Conservation (phyloP, 164 flowering plant genomes). For the Protea cynaroides region DNA sequence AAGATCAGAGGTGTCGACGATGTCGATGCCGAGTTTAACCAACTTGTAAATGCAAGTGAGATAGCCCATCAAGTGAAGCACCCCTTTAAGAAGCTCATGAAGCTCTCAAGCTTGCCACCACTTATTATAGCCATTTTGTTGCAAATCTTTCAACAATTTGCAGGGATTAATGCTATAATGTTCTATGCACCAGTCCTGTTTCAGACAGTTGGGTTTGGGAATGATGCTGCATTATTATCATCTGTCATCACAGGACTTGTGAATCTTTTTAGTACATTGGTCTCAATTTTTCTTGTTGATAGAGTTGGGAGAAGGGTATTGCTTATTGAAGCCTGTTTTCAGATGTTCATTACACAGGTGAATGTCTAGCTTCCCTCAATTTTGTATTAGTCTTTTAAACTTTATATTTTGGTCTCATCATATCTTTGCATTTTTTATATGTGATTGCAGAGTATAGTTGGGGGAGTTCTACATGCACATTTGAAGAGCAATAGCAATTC, state of each 20-base stretch:
- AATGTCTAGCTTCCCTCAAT: no score
- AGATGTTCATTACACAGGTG: conserved; percentile 23
- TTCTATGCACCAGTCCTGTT: conserved; percentile 34
- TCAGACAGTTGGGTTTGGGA: conserved; percentile 24
- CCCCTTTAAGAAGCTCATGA: conserved; percentile 17
- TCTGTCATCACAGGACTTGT: conserved; percentile 26
- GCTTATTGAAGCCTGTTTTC: conserved; percentile 22
- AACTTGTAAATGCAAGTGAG: conserved; percentile 14
- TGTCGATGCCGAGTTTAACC: conserved; percentile 26
- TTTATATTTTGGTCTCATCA: no score
- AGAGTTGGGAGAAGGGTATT: conserved; percentile 18
- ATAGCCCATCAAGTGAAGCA: conserved; percentile 17
- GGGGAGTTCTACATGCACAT: conserved; percentile 22
- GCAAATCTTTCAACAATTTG: conserved; percentile 28
- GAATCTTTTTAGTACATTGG: conserved; percentile 20
- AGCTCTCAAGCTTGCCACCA: conserved; percentile 19
- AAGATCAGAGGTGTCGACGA: conserved; percentile 20
- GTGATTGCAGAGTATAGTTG: conserved; percentile 25
- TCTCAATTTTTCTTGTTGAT: conserved; percentile 21
- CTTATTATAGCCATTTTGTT: conserved; percentile 20
- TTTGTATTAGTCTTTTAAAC: no score
- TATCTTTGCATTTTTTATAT: neutral
- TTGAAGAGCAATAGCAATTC: conserved; percentile 17
- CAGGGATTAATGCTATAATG: conserved; percentile 35
- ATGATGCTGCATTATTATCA: conserved; percentile 18